Evolutionary conservation across 306 rosid genomes (phyloP), one percentile per base, ranked within the genome.

Genomic region (Pyrus betulifolia): DNA sequence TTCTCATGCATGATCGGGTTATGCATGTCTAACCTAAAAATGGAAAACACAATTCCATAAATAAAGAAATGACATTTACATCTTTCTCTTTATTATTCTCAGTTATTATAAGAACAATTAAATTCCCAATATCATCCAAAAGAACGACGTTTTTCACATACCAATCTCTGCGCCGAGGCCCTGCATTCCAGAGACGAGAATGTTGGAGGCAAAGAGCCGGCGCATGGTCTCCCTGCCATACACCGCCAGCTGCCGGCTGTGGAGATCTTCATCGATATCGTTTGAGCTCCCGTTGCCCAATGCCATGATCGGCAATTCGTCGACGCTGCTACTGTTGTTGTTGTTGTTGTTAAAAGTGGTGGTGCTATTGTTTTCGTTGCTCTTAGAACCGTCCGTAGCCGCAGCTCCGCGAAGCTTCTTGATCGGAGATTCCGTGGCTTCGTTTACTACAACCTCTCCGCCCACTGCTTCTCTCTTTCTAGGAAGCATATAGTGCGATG

Each of bases 401-500:
- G 31, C 69, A 13, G 64, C 78, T 13, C 67, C 8, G 71, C 85
- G 63, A 30, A 55, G 78, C 75, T 77, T 77, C 78, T 82, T 82
- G 25, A 69, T 27, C 11, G 76, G 67, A 45, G 78, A 45, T 19
- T 67, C 79, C 6, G 61, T 22, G 35, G 79, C 59, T 76, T 75
- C 68, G 30, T 54, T n/a, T 22, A 14, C 76, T 76, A 28, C 81
- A 72, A 49, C 82, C 75, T 66, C 85, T 67, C 81, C 75, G 66
- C 75, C 85, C 74, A 25, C 74, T 42, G 64, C 75, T 49, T 49
- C 55, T 77, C 85, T 82, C 81, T 82, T 77, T 72, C 82, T 76
- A 71, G 85, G 85, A 82, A 76, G 85, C 85, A 82, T 82, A 82
- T 64, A 82, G 85, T 67, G 74, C 77, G 71, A 71, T 81, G 80